A percentile compares a stretch with the other conserved stretches of the same genome.
Evolutionary conservation across 768 basidiomycete species (phyloP).

Genomic region (Boletus sensibilis): DNA sequence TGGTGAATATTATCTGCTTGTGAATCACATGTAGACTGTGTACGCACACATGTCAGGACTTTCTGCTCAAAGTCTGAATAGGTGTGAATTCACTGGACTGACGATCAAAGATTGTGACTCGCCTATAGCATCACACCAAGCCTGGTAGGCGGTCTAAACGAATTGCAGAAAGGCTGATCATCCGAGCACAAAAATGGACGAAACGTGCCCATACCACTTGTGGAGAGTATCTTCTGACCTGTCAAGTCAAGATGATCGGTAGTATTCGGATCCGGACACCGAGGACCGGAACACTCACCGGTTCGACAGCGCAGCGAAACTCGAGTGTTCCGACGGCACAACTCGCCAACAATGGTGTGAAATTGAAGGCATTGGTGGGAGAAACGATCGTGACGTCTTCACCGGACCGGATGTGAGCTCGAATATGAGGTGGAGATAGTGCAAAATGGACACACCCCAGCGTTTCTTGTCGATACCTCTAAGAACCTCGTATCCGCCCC

Average conservation of each 20-base stretch:
- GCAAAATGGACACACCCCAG: slow-evolving; percentile 50
- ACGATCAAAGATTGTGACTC: slow-evolving; percentile 11
- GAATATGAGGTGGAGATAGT: background rate
- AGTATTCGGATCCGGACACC: slow-evolving; percentile 1
- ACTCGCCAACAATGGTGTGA: slow-evolving; percentile 47
- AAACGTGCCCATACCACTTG: slow-evolving; percentile 43
- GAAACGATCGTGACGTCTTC: slow-evolving; percentile 67
- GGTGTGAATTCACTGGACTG: slow-evolving; percentile 6
- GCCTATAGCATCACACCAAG: slow-evolving; percentile 77
- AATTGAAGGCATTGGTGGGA: slow-evolving; percentile 48
- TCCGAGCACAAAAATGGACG: background rate
- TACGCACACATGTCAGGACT: slow-evolving; percentile 57
- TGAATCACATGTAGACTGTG: background rate
- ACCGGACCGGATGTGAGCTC: slow-evolving; percentile 3
- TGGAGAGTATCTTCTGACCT: slow-evolving; percentile 59
- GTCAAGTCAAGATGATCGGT: slow-evolving; percentile 1
- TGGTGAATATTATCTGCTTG: background rate
- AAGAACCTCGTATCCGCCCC: slow-evolving; percentile 75
- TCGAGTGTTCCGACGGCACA: slow-evolving; percentile 83
- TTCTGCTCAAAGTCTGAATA: slow-evolving; percentile 58
- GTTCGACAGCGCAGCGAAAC: slow-evolving; percentile 76
- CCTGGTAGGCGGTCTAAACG: slow-evolving; percentile 59
- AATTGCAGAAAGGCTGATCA: background rate
- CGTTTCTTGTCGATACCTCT: slow-evolving; percentile 66
- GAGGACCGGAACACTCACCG: slow-evolving; percentile 45